These are phyloP conservation scores for Secale cereale DNA, from an alignment of 176 grass and related monocot genomes.

Conservation along the genomic window DNA sequence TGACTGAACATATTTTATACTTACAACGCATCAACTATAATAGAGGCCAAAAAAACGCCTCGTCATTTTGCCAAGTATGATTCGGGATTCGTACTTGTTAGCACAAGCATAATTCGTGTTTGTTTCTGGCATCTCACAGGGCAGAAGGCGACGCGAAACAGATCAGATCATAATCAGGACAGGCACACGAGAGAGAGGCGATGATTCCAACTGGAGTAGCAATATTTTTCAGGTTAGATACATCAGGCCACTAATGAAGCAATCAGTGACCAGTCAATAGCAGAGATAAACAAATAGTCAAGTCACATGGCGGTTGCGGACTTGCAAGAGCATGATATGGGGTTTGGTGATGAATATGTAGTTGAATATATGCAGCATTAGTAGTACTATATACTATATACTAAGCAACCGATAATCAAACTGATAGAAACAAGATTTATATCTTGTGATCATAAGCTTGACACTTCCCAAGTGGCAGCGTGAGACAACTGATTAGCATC, in stretches of 20 bases:
- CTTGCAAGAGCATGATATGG: not conserved
- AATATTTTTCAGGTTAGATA: not conserved
- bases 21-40: not conserved
- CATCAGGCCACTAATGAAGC: not conserved
- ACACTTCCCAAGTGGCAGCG: not conserved
- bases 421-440: not conserved
- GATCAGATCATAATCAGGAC: not conserved
- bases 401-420: not conserved
- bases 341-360: conserved; percentile 18
- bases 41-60: not conserved
- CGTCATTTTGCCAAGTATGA: not conserved
- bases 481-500: conserved; percentile 4
- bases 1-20: not conserved
- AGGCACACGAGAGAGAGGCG: not conserved
- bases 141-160: conserved; percentile 2
- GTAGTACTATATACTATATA: not conserved
- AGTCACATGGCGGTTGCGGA: conserved; percentile 20
- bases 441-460: not conserved
- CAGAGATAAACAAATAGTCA: conserved; percentile 8
- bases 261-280: conserved; percentile 1
- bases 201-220: not conserved
- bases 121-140: not conserved
- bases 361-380: not conserved
- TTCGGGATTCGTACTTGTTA: not conserved
- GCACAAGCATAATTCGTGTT: not conserved